Evolutionary conservation across 148 eudicot genomes (phyloP), one percentile per base, ranked within the genome.

Genomic region (Camellia lanceoleosa): DNA sequence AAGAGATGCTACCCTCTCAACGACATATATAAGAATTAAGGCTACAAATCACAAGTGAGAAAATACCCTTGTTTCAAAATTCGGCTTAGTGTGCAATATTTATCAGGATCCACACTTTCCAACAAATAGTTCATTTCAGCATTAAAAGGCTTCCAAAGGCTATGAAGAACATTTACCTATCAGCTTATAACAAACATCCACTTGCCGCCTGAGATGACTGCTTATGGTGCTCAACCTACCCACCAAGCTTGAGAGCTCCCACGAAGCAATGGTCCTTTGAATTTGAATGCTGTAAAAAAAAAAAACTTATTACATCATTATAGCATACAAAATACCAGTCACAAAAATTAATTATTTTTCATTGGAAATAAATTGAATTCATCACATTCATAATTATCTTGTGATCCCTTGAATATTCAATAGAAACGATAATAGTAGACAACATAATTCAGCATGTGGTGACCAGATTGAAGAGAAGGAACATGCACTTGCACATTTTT

Each of bases 401-500:
- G 54, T 47, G 51, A 47, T 47, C n/a, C 44, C 47, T 19, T 9
- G 43, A 59, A 30, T 13, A 43, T 13, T 20, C 43, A 61, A 7
- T 12, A 58, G 60, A 59, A 20, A 44, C 8, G 16, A 11, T 30
- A 44, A 75, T 44, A 64, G 30, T 18, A 58, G 74, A 78, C 46
- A 68, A 23, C 14, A 64, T 2, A 56, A 43, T 18, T 60, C 15
- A 44, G 15, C 68, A 13, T 43, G 47, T 19, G 6, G 19, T 19
- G n/a, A 7, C 63, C 19, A n/a, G 68, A 80, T 55, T 58, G 80
- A 82, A 82, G 84, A 84, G 83, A 86, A 83, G 84, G 89, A 87
- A 84, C 85, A 87, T 88, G 95, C 95, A 93, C 93, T 89, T 87
- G 91, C 90, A 84, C 90, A 80, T 87, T 74, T 75, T 79, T 74